Evolutionary conservation across 1,139 yeast species (phyloP).

Genomic region (Pichia sp.): DNA sequence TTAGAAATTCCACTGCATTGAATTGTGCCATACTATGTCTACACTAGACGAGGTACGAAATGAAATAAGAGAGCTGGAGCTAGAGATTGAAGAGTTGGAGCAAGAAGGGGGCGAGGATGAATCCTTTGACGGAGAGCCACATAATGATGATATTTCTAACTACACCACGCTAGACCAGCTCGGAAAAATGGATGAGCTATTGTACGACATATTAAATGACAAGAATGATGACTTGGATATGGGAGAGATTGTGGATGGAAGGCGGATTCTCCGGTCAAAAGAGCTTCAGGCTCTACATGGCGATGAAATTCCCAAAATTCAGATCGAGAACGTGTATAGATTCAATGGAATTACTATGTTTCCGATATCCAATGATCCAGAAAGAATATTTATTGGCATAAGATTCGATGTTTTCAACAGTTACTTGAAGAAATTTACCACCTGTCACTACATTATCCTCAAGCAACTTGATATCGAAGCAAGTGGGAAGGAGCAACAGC

Average conservation of each 20-base stretch:
- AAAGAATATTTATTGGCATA: constrained; percentile 36
- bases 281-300: constrained; percentile 6
- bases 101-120: not conserved
- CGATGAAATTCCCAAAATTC: constrained; percentile 22
- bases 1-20: too few relatives aligned
- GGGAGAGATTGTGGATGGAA: constrained; percentile 1
- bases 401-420: constrained; percentile 42
- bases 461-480: constrained; percentile 24
- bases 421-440: constrained; percentile 28
- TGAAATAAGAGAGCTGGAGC: constrained; percentile 19
- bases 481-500: constrained; percentile 19
- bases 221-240: constrained; percentile 1
- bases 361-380: constrained; percentile 32
- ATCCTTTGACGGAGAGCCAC: not conserved
- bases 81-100: constrained; percentile 12
- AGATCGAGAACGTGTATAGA: constrained; percentile 39
- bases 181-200: constrained; percentile 8
- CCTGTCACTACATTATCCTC: constrained; percentile 42
- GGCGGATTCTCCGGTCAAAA: not conserved
- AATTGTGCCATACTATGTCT: not conserved
- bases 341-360: constrained; percentile 44
- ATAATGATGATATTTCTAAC: not conserved
- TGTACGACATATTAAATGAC: constrained; percentile 12
- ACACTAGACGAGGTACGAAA: constrained; percentile 9
- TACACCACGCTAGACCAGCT: not conserved